Conservation (phyloP, 2,329 filamentous ascomycete species). For the Tothia fuscella region DNA sequence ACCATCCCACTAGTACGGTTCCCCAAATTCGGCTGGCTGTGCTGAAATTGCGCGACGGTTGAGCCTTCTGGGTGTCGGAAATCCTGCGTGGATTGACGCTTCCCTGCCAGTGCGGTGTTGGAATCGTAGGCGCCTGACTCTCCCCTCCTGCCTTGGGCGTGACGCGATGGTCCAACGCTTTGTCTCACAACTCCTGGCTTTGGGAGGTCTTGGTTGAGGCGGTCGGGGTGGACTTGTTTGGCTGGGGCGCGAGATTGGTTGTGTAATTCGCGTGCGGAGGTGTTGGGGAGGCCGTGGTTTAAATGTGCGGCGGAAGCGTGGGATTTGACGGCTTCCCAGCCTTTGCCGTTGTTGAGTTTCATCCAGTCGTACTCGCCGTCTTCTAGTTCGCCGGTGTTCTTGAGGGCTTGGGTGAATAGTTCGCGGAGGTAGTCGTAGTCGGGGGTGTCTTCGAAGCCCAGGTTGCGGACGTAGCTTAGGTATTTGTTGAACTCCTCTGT, state of each 20-base stretch:
- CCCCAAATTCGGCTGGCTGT: conserved; percentile 76
- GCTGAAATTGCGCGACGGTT: conserved; percentile 93
- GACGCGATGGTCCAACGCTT: conserved; percentile 52
- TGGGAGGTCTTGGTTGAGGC: conserved; percentile 37
- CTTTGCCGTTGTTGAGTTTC: conserved; percentile 89
- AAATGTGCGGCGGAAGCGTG: conserved; percentile 64
- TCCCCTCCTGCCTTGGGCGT: conserved; percentile 18
- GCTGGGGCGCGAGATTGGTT: conserved; percentile 51
- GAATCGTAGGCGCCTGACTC: conserved; percentile 17
- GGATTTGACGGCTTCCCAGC: conserved; percentile 71
- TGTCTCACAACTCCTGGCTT: conserved; percentile 52
- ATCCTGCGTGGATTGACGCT: conserved; percentile 59
- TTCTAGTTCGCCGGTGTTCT: conserved; percentile 87
- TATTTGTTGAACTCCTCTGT: conserved; percentile 94
- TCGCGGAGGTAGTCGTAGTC: conserved; percentile 97
- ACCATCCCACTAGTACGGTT: conserved; percentile 21
- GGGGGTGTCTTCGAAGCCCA: conserved; percentile 95
- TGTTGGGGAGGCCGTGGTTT: conserved; percentile 64
- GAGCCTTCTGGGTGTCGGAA: conserved; percentile 76
- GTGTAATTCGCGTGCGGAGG: conserved; percentile 76
- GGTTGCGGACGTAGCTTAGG: conserved; percentile 89
- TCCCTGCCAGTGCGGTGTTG: conserved; percentile 27
- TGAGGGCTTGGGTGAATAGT: conserved; percentile 89
- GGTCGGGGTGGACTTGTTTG: conserved; percentile 34
- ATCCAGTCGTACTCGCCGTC: conserved; percentile 99